phyloP scores from a whole-genome alignment of 352 stramenopile species.

The Pythium chondricola region DNA sequence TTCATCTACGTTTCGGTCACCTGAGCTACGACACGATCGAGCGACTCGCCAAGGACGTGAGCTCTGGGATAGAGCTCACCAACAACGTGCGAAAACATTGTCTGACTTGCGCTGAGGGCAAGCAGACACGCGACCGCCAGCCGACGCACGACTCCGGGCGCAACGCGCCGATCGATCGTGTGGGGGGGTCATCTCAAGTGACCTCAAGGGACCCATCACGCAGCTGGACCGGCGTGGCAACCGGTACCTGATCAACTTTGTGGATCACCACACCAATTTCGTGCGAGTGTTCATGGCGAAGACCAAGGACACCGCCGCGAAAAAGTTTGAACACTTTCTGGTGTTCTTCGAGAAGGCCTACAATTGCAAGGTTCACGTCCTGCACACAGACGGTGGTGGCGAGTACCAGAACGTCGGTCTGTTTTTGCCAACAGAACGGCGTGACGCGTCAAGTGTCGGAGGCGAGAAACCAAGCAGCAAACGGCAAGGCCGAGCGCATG shows the following conservation, averaged over 20 bases:
- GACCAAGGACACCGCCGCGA: slow-evolving; percentile 10
- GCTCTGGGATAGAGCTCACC: slow-evolving; percentile 1
- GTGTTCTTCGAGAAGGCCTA: slow-evolving; percentile 6
- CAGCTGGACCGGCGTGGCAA: not conserved
- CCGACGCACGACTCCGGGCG: slow-evolving; percentile 2
- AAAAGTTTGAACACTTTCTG: slow-evolving; percentile 15
- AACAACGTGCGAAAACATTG: not conserved
- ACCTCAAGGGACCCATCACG: slow-evolving; percentile 16
- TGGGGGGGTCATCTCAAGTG: slow-evolving; percentile 14
- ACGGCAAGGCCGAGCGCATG: slow-evolving; percentile 31
- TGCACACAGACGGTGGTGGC: slow-evolving; percentile 11
- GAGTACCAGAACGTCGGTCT: slow-evolving; percentile 26
- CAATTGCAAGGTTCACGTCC: slow-evolving; percentile 3
- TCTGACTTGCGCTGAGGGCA: slow-evolving; percentile 11
- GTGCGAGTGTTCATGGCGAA: slow-evolving; percentile 5
- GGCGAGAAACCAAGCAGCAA: slow-evolving; percentile 16
- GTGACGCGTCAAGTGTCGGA: slow-evolving; percentile 20
- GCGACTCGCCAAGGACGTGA: not conserved
- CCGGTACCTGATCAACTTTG: slow-evolving; percentile 17
- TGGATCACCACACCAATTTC: slow-evolving; percentile 10
- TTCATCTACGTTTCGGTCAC: slow-evolving; percentile 10
- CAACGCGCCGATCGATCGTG: slow-evolving; percentile 1
- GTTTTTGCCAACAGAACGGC: slow-evolving; percentile 19
- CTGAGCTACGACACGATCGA: slow-evolving; percentile 9
- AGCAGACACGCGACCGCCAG: slow-evolving; percentile 2